A percentile compares a stretch with the other conserved stretches of the same genome.
Conservation (phyloP, 768 basidiomycete species). For the Termitomyces sp. region DNA sequence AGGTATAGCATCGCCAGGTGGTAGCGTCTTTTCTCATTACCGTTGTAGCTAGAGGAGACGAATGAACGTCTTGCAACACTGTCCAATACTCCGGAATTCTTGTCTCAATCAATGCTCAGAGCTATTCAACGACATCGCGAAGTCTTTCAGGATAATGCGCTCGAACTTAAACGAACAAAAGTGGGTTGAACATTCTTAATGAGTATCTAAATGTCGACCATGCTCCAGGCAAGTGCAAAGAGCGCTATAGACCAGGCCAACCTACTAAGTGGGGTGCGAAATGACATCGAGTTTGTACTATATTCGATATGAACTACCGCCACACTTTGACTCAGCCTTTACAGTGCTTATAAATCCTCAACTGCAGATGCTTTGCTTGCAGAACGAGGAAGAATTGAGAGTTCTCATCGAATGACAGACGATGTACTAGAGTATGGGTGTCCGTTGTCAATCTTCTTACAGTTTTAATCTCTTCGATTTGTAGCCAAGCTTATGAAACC, state of each 20-base stretch:
- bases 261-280: conserved; percentile 83
- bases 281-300: conserved; percentile 84
- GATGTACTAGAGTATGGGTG: conserved; percentile 72
- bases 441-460: not conserved
- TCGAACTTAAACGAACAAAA: conserved; percentile 85
- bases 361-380: conserved; percentile 81
- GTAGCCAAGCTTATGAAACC: conserved; percentile 95
- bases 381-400: conserved; percentile 88
- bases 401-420: conserved; percentile 92
- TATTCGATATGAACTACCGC: not conserved
- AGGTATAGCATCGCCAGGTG: conserved; percentile 8
- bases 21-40: conserved; percentile 10
- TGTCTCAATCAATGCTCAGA: conserved; percentile 82
- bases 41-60: conserved; percentile 71
- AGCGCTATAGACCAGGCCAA: conserved; percentile 83
- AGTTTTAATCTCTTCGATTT: not conserved
- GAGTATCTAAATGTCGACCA: not conserved
- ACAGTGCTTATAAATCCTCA: conserved; percentile 86
- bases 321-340: not conserved
- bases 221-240: conserved; percentile 64
- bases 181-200: conserved; percentile 28
- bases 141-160: conserved; percentile 79
- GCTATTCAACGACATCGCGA: conserved; percentile 89
- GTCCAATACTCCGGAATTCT: conserved; percentile 60
- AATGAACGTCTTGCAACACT: conserved; percentile 73